Percentiles rank a stretch among this genome's conserved stretches.
phyloP scores from a whole-genome alignment of 1,139 yeast species.

The Scheffersomyces segobiensis region DNA sequence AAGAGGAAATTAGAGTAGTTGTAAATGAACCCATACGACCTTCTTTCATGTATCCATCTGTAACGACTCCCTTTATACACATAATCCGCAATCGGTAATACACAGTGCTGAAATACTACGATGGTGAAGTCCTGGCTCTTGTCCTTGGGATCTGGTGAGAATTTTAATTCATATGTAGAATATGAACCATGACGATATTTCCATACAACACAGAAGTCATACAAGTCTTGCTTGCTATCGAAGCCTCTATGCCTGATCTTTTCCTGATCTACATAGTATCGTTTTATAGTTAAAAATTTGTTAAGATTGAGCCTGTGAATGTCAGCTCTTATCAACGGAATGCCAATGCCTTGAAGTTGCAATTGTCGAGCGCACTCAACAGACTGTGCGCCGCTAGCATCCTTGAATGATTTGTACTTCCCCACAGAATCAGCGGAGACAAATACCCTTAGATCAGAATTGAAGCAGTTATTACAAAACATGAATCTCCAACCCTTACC shows the following conservation, averaged over 20 bases:
- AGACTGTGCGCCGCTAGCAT: background rate
- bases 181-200: slow-evolving; percentile 4
- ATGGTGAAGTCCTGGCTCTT: slow-evolving; percentile 3
- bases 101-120: slow-evolving; percentile 7
- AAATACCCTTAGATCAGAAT: slow-evolving; percentile 3
- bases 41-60: slow-evolving; percentile 8
- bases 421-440: slow-evolving; percentile 6
- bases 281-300: slow-evolving; percentile 5
- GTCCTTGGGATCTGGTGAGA: slow-evolving; percentile 3
- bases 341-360: slow-evolving; percentile 8
- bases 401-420: slow-evolving; percentile 4
- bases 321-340: slow-evolving; percentile 7
- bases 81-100: slow-evolving; percentile 8
- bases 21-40: background rate
- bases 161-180: slow-evolving; percentile 3
- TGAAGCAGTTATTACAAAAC: background rate
- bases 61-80: slow-evolving; percentile 7
- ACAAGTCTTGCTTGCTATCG: slow-evolving; percentile 3
- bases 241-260: background rate
- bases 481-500: slow-evolving; percentile 2
- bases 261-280: background rate
- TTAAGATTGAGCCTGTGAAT: background rate
- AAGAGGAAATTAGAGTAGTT: slow-evolving; percentile 5
- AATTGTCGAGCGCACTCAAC: background rate
- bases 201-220: slow-evolving; percentile 5